These are phyloP conservation scores for Scheffersomyces lignicola DNA, from an alignment of 1,139 yeast species.

Conservation along the genomic window DNA sequence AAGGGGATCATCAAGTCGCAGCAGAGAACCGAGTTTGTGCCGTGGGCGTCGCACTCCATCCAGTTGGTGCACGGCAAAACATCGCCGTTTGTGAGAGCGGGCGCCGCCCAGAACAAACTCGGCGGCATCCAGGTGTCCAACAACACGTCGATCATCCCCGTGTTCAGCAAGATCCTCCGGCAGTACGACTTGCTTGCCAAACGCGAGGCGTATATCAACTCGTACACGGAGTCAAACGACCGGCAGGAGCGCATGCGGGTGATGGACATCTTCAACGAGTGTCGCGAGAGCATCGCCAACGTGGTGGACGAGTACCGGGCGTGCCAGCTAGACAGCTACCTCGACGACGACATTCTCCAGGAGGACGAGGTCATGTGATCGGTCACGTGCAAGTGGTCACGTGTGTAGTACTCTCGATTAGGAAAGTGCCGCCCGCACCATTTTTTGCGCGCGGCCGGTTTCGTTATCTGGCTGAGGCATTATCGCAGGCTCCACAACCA, in stretches of 20 bases:
- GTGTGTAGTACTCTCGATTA: not conserved
- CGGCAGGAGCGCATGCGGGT: slow-evolving; percentile 43
- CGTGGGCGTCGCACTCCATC: slow-evolving; percentile 82
- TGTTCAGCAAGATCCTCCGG: slow-evolving; percentile 65
- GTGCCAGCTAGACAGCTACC: slow-evolving; percentile 56
- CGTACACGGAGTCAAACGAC: slow-evolving; percentile 61
- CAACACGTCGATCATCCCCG: slow-evolving; percentile 66
- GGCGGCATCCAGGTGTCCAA: slow-evolving; percentile 81
- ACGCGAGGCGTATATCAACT: slow-evolving; percentile 82
- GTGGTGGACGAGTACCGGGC: slow-evolving; percentile 72
- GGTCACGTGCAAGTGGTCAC: not conserved
- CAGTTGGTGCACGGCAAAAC: slow-evolving; percentile 77
- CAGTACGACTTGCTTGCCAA: slow-evolving; percentile 81
- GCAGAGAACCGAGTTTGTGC: slow-evolving; percentile 76
- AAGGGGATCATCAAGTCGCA: slow-evolving; percentile 79
- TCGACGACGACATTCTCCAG: slow-evolving; percentile 39
- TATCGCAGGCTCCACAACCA: slow-evolving; percentile 2
- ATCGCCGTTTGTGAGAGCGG: slow-evolving; percentile 55
- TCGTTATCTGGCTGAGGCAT: not conserved
- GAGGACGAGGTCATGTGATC: slow-evolving; percentile 7
- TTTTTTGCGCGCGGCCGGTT: too few relatives aligned
- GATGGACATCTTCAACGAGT: slow-evolving; percentile 75
- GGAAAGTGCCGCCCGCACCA: slow-evolving; percentile 1
- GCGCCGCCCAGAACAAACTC: slow-evolving; percentile 31
- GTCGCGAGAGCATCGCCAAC: slow-evolving; percentile 68